Evolutionary conservation across 177 flowering plant species (phyloP).

Genomic region (Vitis hybrid): DNA sequence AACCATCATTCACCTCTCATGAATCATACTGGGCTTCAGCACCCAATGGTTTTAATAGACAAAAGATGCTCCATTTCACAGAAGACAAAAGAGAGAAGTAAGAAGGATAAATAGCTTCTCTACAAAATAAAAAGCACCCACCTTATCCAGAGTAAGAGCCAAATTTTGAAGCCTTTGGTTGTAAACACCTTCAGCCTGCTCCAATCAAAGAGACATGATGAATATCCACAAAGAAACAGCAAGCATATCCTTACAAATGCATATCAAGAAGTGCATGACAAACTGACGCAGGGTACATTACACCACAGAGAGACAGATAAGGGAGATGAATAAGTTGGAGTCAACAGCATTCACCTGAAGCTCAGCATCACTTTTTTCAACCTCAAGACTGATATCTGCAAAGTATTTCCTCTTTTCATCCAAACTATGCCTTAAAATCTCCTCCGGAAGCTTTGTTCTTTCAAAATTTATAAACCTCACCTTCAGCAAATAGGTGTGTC

Average conservation of each 20-base stretch:
- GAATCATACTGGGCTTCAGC: background rate
- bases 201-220: slow-evolving; percentile 9
- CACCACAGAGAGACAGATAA: background rate
- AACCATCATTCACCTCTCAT: no score
- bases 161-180: slow-evolving; percentile 97
- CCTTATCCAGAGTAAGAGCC: slow-evolving; percentile 98
- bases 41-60: background rate
- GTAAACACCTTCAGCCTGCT: slow-evolving; percentile 98
- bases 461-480: slow-evolving; percentile 94
- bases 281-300: no score
- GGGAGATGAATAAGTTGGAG: background rate
- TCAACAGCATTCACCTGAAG: slow-evolving; percentile 61
- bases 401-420: slow-evolving; percentile 91
- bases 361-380: slow-evolving; percentile 94
- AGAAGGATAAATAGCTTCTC: background rate
- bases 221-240: slow-evolving; percentile 5
- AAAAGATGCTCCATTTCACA: background rate
- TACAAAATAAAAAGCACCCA: slow-evolving; percentile 16
- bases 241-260: background rate
- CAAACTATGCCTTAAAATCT: slow-evolving; percentile 84
- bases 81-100: background rate
- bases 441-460: slow-evolving; percentile 89
- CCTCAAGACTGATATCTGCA: slow-evolving; percentile 67
- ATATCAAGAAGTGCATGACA: background rate
- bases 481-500: slow-evolving; percentile 38